Conservation (phyloP, 768 basidiomycete species). For the Cubamyces lactineus region DNA sequence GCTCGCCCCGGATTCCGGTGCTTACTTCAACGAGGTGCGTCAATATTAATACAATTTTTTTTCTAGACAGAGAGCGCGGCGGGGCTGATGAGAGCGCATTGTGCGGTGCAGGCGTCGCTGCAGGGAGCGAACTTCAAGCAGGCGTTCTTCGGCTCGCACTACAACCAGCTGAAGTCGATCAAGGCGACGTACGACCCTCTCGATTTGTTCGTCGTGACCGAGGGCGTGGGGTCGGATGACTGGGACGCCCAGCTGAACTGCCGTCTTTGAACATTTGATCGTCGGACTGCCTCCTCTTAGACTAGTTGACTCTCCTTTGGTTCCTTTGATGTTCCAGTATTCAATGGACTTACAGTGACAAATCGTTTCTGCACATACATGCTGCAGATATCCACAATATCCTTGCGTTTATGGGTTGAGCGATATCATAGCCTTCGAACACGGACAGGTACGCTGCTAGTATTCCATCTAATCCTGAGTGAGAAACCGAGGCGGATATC, state of each 20-base stretch:
- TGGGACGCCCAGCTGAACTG: constrained; percentile 43
- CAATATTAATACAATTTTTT: too few relatives aligned
- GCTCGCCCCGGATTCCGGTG: constrained; percentile 37
- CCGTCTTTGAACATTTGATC: constrained; percentile 11
- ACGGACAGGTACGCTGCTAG: not conserved
- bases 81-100: constrained; percentile 28
- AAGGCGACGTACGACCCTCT: constrained; percentile 50
- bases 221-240: constrained; percentile 53
- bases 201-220: constrained; percentile 47
- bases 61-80: too few relatives aligned
- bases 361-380: too few relatives aligned
- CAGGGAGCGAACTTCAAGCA: constrained; percentile 45
- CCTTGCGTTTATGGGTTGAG: too few relatives aligned
- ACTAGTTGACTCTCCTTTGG: too few relatives aligned
- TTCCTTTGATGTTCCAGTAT: too few relatives aligned
- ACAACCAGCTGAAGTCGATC: constrained; percentile 42
- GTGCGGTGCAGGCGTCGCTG: too few relatives aligned
- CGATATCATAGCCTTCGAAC: too few relatives aligned
- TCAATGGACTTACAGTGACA: too few relatives aligned
- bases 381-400: too few relatives aligned
- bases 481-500: not conserved
- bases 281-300: too few relatives aligned
- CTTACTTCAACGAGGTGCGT: constrained; percentile 54
- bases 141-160: constrained; percentile 52
- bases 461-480: constrained; percentile 8